Evolutionary conservation across 2,329 filamentous ascomycete genomes (phyloP).

Genomic region (Neonectria hederae): DNA sequence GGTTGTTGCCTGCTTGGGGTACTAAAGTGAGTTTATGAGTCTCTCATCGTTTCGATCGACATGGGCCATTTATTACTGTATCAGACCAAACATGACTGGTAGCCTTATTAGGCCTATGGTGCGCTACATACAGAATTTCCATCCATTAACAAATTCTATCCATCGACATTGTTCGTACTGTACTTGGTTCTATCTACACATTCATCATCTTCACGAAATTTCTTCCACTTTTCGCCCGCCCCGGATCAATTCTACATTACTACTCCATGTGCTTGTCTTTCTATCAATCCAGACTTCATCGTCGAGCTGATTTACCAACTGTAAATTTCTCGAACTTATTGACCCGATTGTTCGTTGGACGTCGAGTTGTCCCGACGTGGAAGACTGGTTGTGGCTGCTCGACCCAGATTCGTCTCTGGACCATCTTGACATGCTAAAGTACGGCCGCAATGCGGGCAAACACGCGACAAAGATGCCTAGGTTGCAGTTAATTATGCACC

Average conservation of each 20-base stretch:
- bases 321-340: not conserved
- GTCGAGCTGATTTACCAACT: not conserved
- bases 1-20: not conserved
- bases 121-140: too few relatives aligned
- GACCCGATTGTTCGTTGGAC: not conserved
- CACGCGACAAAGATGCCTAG: conserved; percentile 33
- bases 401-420: not conserved
- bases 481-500: conserved; percentile 29
- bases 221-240: not conserved
- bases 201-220: not conserved
- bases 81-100: too few relatives aligned
- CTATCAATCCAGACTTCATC: not conserved
- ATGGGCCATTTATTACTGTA: too few relatives aligned
- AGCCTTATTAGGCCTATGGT: too few relatives aligned
- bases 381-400: not conserved
- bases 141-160: not conserved
- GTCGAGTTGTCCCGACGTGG: not conserved
- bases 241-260: not conserved
- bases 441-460: conserved; percentile 32
- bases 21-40: too few relatives aligned
- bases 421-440: conserved; percentile 7
- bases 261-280: not conserved
- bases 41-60: too few relatives aligned
- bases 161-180: not conserved
- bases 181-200: not conserved